phyloP scores from a whole-genome alignment of 2,329 filamentous ascomycete genomes.

The Aspergillus brasiliensis region DNA sequence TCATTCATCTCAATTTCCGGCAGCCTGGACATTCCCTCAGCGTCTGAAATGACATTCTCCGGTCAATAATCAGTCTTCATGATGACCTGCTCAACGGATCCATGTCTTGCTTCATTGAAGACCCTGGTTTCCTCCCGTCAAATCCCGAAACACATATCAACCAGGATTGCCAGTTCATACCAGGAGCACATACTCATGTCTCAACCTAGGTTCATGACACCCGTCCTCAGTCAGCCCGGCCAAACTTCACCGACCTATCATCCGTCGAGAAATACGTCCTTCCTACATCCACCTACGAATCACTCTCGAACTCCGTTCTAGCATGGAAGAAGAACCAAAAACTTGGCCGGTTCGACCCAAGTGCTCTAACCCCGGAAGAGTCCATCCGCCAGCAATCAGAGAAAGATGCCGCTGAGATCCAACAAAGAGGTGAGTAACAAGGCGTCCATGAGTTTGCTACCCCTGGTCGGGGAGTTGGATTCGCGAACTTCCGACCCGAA shows the following conservation, averaged over 20 bases:
- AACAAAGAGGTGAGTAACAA: slow-evolving; percentile 61
- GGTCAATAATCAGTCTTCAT: neutral
- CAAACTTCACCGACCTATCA: slow-evolving; percentile 79
- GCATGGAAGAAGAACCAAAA: slow-evolving; percentile 96
- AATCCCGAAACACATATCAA: no score
- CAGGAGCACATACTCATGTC: no score
- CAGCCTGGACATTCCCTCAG: neutral
- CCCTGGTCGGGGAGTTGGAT: no score
- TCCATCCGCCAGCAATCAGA: slow-evolving; percentile 69
- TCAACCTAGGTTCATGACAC: slow-evolving; percentile 70
- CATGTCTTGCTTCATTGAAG: neutral
- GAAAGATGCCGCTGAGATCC: slow-evolving; percentile 61
- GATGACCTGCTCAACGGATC: neutral
- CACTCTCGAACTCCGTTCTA: slow-evolving; percentile 82
- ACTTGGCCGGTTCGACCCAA: slow-evolving; percentile 92
- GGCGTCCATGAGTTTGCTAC: no score
- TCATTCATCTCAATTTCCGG: slow-evolving; percentile 1
- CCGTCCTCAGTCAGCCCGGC: slow-evolving; percentile 72
- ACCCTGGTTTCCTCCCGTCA: neutral
- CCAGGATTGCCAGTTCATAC: no score
- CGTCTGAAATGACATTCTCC: neutral
- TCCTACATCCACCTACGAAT: slow-evolving; percentile 82
- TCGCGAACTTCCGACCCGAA: no score
- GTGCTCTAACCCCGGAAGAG: slow-evolving; percentile 72
- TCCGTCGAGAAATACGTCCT: slow-evolving; percentile 87